A percentile compares a stretch with the other conserved stretches of the same genome.
phyloP scores from a whole-genome alignment of 1,139 yeast genomes.

The Yamadazyma membranifaciens region DNA sequence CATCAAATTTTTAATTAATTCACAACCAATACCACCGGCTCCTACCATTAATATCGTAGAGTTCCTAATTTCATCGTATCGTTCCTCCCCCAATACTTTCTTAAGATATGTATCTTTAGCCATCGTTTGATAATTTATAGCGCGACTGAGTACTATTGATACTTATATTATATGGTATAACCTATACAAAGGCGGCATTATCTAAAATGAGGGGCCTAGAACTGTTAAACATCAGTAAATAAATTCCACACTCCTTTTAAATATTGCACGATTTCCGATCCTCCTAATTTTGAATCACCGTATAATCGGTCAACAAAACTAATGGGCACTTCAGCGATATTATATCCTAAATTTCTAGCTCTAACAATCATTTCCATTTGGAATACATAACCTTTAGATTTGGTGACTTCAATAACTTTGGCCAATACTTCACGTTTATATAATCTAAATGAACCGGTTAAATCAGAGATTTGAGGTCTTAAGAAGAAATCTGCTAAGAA shows the following conservation, averaged over 20 bases:
- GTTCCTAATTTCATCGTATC: conserved; percentile 28
- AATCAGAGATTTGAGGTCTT: conserved; percentile 72
- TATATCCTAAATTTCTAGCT: conserved; percentile 68
- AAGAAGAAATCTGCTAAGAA: conserved; percentile 71
- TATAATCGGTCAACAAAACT: conserved; percentile 77
- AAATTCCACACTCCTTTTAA: conserved; percentile 72
- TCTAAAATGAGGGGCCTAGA: too few species aligned
- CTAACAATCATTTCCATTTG: conserved; percentile 92
- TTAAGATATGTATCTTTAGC: conserved; percentile 43
- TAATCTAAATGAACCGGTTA: conserved; percentile 77
- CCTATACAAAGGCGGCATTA: too few species aligned
- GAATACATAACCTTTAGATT: conserved; percentile 80
- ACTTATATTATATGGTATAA: background rate
- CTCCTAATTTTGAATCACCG: conserved; percentile 80
- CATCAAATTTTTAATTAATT: conserved; percentile 79
- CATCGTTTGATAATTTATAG: conserved; percentile 20
- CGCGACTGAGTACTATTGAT: background rate
- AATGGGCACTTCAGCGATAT: conserved; percentile 79
- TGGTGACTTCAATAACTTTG: conserved; percentile 66
- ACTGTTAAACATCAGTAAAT: conserved; percentile 54
- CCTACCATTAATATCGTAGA: conserved; percentile 86
- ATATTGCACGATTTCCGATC: conserved; percentile 78
- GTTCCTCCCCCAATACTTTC: conserved; percentile 43
- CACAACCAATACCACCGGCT: conserved; percentile 99
- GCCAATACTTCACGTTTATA: conserved; percentile 70